Evolutionary conservation across 768 basidiomycete genomes (phyloP).

Genomic region (Panus rudis): DNA sequence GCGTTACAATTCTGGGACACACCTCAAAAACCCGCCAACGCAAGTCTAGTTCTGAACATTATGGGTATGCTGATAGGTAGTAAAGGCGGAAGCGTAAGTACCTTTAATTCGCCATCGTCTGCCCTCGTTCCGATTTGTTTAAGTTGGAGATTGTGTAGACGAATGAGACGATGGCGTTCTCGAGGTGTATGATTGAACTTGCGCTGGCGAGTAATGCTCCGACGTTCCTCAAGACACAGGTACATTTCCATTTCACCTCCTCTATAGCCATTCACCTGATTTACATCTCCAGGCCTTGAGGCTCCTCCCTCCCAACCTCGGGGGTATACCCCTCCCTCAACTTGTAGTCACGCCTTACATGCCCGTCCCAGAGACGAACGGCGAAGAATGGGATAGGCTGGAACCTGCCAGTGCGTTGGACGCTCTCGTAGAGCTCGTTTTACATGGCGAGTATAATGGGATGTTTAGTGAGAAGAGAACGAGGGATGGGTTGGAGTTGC

Average conservation of each 20-base stretch:
- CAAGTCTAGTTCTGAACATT: constrained; percentile 70
- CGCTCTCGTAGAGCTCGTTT: constrained; percentile 69
- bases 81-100: constrained; percentile 57
- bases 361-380: constrained; percentile 74
- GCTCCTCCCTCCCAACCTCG: constrained; percentile 45
- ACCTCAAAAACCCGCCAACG: constrained; percentile 73
- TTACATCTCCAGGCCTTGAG: constrained; percentile 40
- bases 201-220: constrained; percentile 94
- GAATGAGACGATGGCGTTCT: constrained; percentile 50
- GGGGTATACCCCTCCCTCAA: constrained; percentile 60
- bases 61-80: constrained; percentile 80
- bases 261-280: constrained; percentile 25
- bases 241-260: constrained; percentile 21
- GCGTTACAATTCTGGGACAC: constrained; percentile 95
- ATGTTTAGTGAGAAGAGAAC: constrained; percentile 42
- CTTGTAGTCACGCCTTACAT: constrained; percentile 67
- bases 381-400: constrained; percentile 89
- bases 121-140: not conserved
- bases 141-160: constrained; percentile 30
- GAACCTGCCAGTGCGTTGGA: constrained; percentile 78
- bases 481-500: constrained; percentile 65
- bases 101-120: not conserved
- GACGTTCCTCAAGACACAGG: constrained; percentile 80
- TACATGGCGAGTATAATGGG: constrained; percentile 88
- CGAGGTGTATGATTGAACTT: constrained; percentile 79